phyloP scores from a whole-genome alignment of 1,139 yeast genomes.

The Sugiyamaella neomexicana region DNA sequence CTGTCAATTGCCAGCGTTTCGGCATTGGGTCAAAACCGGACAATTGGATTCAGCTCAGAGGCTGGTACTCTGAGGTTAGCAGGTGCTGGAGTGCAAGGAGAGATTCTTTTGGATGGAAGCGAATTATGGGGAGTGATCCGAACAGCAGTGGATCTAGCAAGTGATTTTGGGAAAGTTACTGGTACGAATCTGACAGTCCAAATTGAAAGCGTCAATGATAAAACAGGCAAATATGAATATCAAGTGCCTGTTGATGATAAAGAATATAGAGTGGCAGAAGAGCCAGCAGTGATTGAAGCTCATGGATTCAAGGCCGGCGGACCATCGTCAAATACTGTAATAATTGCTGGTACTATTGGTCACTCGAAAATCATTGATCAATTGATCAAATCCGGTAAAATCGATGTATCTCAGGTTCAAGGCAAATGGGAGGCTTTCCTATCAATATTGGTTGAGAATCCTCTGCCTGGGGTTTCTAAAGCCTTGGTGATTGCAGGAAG shows the following conservation, averaged over 20 bases:
- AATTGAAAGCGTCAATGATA: conserved; percentile 9
- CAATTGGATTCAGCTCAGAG: conserved; percentile 13
- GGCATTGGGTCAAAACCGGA: conserved; percentile 13
- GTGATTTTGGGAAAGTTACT: conserved; percentile 24
- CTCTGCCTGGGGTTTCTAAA: conserved; percentile 20
- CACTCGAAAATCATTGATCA: conserved; percentile 23
- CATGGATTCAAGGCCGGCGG: conserved; percentile 15
- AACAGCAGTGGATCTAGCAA: conserved; percentile 24
- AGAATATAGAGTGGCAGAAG: conserved; percentile 15
- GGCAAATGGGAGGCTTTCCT: conserved; percentile 27
- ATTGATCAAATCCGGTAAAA: conserved; percentile 20
- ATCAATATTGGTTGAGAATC: conserved; percentile 19
- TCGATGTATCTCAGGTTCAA: conserved; percentile 19
- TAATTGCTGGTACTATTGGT: conserved; percentile 27
- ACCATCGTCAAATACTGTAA: conserved; percentile 20
- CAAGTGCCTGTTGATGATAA: conserved; percentile 18
- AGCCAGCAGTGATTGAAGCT: conserved; percentile 15
- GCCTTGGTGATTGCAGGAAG: conserved; percentile 28
- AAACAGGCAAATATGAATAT: conserved; percentile 25
- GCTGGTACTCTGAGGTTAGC: conserved; percentile 13
- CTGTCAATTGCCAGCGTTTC: conserved; percentile 9
- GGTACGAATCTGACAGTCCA: conserved; percentile 19
- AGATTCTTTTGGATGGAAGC: conserved; percentile 27
- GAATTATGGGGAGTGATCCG: conserved; percentile 27
- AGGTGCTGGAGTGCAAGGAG: conserved; percentile 15